Evolutionary conservation across 208 protist genomes (phyloP).

Genomic region (Acanthamoeba culbertsoni): DNA sequence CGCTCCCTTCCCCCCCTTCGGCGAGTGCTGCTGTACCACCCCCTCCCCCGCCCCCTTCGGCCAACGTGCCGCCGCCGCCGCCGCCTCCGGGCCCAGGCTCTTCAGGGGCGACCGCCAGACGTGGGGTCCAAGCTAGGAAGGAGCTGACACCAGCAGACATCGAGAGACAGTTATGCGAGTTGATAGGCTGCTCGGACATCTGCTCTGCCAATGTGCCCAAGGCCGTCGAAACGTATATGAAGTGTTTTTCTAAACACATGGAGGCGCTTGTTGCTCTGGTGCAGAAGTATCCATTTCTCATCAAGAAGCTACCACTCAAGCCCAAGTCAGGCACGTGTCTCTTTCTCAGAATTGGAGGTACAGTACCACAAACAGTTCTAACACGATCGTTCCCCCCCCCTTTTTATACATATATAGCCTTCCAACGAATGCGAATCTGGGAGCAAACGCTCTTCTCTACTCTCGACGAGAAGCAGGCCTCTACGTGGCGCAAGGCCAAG

Average conservation of each 20-base stretch:
- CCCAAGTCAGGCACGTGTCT: slow-evolving; percentile 26
- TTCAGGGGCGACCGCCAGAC: neutral
- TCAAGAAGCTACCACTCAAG: slow-evolving; percentile 57
- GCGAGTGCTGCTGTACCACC: neutral
- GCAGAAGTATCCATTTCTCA: slow-evolving; percentile 41
- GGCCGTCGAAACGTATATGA: slow-evolving; percentile 13
- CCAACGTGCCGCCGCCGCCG: neutral
- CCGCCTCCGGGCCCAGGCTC: neutral
- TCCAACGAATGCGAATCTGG: slow-evolving; percentile 30
- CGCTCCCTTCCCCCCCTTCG: neutral
- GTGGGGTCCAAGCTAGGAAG: neutral
- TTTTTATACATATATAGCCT: too few species aligned
- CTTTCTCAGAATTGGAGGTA: neutral
- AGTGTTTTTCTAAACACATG: slow-evolving; percentile 25
- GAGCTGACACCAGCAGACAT: neutral
- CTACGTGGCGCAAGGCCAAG: neutral
- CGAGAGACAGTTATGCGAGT: neutral
- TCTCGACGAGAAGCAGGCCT: slow-evolving; percentile 39
- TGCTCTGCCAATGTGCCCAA: neutral
- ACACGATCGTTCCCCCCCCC: too few species aligned
- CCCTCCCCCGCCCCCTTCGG: neutral
- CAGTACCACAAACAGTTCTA: too few species aligned
- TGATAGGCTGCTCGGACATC: neutral
- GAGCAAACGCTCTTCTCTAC: slow-evolving; percentile 7
- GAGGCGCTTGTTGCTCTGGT: neutral